These are phyloP conservation scores for Salmacisia buchloeana DNA, from an alignment of 1,284 basidiomycete species.

Conservation along the genomic window DNA sequence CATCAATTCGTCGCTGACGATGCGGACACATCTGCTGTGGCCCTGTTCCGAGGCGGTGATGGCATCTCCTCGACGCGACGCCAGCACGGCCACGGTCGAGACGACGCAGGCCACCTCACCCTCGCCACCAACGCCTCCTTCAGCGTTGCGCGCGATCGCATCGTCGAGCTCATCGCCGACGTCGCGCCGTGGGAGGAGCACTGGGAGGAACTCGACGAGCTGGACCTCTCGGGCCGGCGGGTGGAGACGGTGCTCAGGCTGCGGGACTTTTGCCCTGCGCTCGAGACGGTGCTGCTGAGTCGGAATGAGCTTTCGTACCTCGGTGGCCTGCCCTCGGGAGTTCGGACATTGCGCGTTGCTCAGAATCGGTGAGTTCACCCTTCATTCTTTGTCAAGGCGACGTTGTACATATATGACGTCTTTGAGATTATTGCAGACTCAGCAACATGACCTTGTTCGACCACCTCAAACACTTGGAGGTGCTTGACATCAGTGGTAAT, in stretches of 20 bases:
- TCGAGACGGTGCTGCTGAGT: conserved; percentile 64
- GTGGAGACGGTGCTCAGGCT: conserved; percentile 83
- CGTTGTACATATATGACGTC: not conserved
- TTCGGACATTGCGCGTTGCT: conserved; percentile 30
- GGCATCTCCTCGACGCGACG: not conserved
- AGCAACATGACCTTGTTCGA: conserved; percentile 81
- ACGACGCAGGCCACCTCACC: conserved; percentile 60
- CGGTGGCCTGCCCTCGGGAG: conserved; percentile 35
- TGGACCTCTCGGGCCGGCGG: conserved; percentile 73
- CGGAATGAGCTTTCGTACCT: conserved; percentile 31
- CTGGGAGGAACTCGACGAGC: conserved; percentile 74
- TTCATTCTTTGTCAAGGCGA: not conserved
- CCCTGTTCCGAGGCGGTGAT: not conserved
- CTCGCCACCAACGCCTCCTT: conserved; percentile 91
- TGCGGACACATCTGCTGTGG: not conserved
- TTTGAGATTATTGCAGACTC: conserved; percentile 55
- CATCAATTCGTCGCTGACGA: not conserved
- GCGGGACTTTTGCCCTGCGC: conserved; percentile 83
- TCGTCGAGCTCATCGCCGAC: conserved; percentile 89
- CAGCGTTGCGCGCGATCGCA: conserved; percentile 77
- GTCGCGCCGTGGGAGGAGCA: conserved; percentile 89
- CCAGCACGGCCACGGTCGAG: not conserved
- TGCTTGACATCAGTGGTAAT: conserved; percentile 84
- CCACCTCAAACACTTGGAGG: conserved; percentile 78
- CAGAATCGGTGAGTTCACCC: conserved; percentile 19